Conservation (phyloP, 164 flowering plant genomes). For the Chimonanthus praecox region DNA sequence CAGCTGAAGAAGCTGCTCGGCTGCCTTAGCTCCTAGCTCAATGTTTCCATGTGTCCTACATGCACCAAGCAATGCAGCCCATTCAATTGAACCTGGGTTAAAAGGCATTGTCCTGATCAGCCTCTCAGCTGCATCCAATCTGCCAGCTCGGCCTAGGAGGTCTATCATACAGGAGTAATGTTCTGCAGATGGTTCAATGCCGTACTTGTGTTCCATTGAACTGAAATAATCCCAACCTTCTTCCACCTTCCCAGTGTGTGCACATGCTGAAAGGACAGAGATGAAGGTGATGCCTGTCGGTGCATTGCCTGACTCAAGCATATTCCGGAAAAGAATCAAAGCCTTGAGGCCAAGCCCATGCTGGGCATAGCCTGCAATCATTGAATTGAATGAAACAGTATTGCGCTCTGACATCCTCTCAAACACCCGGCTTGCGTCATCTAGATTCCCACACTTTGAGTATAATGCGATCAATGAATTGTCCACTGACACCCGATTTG, state of each 20-base stretch:
- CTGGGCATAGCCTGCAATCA: conserved; percentile 83
- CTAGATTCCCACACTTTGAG: conserved; percentile 74
- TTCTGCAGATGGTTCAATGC: conserved; percentile 50
- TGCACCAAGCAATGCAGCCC: conserved; percentile 76
- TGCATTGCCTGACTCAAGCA: conserved; percentile 39
- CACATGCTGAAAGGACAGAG: conserved; percentile 63
- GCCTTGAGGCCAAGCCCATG: conserved; percentile 63
- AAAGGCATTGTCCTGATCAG: conserved; percentile 61
- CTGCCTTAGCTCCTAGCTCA: conserved; percentile 64
- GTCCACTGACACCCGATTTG: conserved; percentile 46
- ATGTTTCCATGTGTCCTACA: conserved; percentile 63
- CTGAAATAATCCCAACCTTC: conserved; percentile 44
- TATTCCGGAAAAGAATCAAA: conserved; percentile 41
- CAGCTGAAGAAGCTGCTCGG: conserved; percentile 41
- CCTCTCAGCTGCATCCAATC: conserved; percentile 56
- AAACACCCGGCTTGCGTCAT: conserved; percentile 59
- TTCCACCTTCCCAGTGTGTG: conserved; percentile 55
- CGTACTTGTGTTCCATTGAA: conserved; percentile 48
- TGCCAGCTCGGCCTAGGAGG: conserved; percentile 79
- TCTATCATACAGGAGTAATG: conserved; percentile 89
- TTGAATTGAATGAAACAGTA: conserved; percentile 60
- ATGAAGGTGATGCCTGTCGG: conserved; percentile 73
- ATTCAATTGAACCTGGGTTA: conserved; percentile 44
- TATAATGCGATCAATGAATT: conserved; percentile 80
- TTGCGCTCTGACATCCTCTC: conserved; percentile 73